Evolutionary conservation across 176 grass and related monocot genomes (phyloP).

Genomic region (Oryza rufipogon): DNA sequence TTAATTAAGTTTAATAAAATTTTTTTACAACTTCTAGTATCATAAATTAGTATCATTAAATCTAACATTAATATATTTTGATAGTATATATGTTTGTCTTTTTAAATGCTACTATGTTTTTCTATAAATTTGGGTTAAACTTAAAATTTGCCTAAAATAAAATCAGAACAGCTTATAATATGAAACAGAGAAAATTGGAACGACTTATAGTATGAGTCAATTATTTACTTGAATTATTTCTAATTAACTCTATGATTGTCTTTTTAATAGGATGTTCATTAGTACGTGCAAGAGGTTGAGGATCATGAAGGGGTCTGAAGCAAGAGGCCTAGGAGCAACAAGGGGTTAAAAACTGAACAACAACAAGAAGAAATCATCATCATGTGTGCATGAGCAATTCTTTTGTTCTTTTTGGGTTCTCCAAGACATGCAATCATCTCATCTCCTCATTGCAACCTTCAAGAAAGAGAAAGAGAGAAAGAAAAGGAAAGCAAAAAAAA

Average conservation of each 20-base stretch:
- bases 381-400: conserved; percentile 51
- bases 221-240: background rate
- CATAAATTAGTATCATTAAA: too few relatives aligned
- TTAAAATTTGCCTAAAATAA: too few relatives aligned
- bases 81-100: too few relatives aligned
- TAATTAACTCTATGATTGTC: background rate
- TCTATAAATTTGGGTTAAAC: too few relatives aligned
- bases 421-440: conserved; percentile 31
- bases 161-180: too few relatives aligned
- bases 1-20: too few relatives aligned
- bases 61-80: too few relatives aligned
- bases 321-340: conserved; percentile 57
- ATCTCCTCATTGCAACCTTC: conserved; percentile 3
- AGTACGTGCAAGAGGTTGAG: conserved; percentile 89
- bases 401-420: conserved; percentile 56
- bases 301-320: conserved; percentile 93
- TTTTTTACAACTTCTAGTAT: too few relatives aligned
- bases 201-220: too few relatives aligned
- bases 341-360: conserved; percentile 15
- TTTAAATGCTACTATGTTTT: too few relatives aligned
- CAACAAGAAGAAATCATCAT: background rate
- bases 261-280: conserved; percentile 77
- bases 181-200: too few relatives aligned
- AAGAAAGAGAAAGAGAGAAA: background rate
- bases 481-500: background rate